phyloP scores from a whole-genome alignment of 495 filamentous ascomycete genomes.

The Glarea lozoyensis region DNA sequence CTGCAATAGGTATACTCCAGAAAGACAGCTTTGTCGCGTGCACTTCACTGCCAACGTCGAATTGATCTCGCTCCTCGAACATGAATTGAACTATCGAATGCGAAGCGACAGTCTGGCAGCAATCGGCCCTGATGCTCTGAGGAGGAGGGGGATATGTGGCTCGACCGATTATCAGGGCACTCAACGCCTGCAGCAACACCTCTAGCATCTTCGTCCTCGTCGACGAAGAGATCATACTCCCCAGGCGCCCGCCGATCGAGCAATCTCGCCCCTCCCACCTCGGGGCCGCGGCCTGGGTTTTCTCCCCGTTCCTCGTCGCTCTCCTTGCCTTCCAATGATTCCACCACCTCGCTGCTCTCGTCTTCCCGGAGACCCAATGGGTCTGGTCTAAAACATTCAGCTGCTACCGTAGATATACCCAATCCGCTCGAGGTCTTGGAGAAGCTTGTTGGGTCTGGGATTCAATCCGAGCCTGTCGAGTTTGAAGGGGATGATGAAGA shows the following conservation, averaged over 20 bases:
- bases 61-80: not conserved
- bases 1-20: too few relatives aligned
- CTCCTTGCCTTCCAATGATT: slow-evolving; percentile 62
- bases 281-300: slow-evolving; percentile 47
- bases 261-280: slow-evolving; percentile 45
- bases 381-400: slow-evolving; percentile 49
- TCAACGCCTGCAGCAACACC: slow-evolving; percentile 53
- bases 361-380: slow-evolving; percentile 55
- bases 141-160: slow-evolving; percentile 56
- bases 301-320: slow-evolving; percentile 51
- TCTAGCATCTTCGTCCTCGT: slow-evolving; percentile 46
- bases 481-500: slow-evolving; percentile 4
- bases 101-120: too few relatives aligned
- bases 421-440: slow-evolving; percentile 70
- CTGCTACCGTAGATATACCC: slow-evolving; percentile 43
- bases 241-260: slow-evolving; percentile 57
- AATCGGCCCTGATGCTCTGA: not conserved
- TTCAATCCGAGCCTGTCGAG: slow-evolving; percentile 16
- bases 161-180: slow-evolving; percentile 74
- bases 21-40: not conserved
- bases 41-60: not conserved
- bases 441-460: slow-evolving; percentile 51
- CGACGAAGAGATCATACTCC: slow-evolving; percentile 58
- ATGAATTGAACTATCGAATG: too few relatives aligned
- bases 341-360: slow-evolving; percentile 60